A percentile compares a stretch with the other conserved stretches of the same genome.
phyloP scores from a whole-genome alignment of 2,329 filamentous ascomycete genomes.

The Podosphaera xanthii region DNA sequence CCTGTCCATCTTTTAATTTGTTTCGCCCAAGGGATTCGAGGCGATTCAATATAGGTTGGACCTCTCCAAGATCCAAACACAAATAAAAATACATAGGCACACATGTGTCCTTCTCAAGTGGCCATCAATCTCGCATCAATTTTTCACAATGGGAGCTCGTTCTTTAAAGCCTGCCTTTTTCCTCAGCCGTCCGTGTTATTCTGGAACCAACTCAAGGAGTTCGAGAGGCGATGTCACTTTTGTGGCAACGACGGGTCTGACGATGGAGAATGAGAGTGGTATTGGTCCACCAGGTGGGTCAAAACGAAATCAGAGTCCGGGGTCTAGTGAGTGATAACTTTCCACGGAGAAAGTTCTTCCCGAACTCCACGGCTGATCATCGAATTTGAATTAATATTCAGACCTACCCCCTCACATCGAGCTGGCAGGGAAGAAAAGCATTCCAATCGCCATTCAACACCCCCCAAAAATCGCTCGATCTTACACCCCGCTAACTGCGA shows the following conservation, averaged over 20 bases:
- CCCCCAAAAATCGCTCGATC: constrained; percentile 17
- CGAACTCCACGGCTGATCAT: neutral
- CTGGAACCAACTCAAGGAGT: too few relatives aligned
- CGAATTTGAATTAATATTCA: neutral
- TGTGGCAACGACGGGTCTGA: neutral
- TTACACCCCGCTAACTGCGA: constrained; percentile 25
- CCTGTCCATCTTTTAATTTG: too few relatives aligned
- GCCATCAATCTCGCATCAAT: too few relatives aligned
- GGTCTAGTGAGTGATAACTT: neutral
- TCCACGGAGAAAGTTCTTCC: neutral
- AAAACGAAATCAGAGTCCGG: neutral
- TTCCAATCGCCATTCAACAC: constrained; percentile 27
- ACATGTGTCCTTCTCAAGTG: too few relatives aligned
- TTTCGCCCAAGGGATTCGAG: too few relatives aligned
- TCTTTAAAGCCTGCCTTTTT: too few relatives aligned
- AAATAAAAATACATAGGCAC: too few relatives aligned
- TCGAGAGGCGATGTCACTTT: neutral
- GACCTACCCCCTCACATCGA: neutral
- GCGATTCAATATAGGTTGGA: too few relatives aligned
- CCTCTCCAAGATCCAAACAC: too few relatives aligned
- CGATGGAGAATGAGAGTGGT: neutral
- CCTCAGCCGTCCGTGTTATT: too few relatives aligned
- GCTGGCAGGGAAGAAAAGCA: neutral
- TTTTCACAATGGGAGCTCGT: too few relatives aligned
- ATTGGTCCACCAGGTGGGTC: neutral